These are phyloP conservation scores for Phoma sp. DNA, from an alignment of 2,329 filamentous ascomycete genomes.

Conservation along the genomic window DNA sequence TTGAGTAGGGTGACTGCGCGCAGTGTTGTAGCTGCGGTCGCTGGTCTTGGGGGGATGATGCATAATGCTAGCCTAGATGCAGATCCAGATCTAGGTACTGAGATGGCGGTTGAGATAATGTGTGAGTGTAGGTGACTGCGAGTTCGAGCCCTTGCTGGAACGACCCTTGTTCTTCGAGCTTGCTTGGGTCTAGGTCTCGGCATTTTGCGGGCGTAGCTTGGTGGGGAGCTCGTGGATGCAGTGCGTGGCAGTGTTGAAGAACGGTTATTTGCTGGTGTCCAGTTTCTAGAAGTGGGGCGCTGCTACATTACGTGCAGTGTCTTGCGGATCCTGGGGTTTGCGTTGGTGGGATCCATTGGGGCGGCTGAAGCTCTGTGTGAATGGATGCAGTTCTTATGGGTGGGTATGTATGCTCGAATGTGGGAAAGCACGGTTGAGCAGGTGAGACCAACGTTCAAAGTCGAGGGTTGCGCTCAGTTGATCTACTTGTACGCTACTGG, in stretches of 20 bases:
- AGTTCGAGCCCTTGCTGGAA: too few relatives aligned
- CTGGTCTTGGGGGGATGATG: too few relatives aligned
- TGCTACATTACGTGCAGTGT: slow-evolving; percentile 65
- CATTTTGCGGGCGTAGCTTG: too few relatives aligned
- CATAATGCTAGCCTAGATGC: too few relatives aligned
- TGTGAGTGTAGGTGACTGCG: slow-evolving; percentile 60
- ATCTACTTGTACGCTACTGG: neutral
- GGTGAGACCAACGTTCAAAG: too few relatives aligned
- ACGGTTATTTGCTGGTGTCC: slow-evolving; percentile 58
- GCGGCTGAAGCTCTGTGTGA: neutral
- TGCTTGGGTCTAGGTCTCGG: slow-evolving; percentile 65
- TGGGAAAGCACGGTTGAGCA: too few relatives aligned
- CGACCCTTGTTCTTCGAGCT: slow-evolving; percentile 67
- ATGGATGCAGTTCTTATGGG: neutral
- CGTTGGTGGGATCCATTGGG: slow-evolving; percentile 59
- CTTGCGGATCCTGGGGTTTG: slow-evolving; percentile 58
- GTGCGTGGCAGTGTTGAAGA: slow-evolving; percentile 60
- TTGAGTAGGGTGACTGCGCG: too few relatives aligned
- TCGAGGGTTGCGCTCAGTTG: neutral
- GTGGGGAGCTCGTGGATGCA: neutral
- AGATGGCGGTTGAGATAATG: too few relatives aligned
- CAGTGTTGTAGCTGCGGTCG: too few relatives aligned
- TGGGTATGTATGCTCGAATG: too few relatives aligned
- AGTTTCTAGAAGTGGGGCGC: slow-evolving; percentile 63
- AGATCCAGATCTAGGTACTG: too few relatives aligned